Conservation (phyloP, 2,329 filamentous ascomycete species). For the Aspergillus fijiensis region DNA sequence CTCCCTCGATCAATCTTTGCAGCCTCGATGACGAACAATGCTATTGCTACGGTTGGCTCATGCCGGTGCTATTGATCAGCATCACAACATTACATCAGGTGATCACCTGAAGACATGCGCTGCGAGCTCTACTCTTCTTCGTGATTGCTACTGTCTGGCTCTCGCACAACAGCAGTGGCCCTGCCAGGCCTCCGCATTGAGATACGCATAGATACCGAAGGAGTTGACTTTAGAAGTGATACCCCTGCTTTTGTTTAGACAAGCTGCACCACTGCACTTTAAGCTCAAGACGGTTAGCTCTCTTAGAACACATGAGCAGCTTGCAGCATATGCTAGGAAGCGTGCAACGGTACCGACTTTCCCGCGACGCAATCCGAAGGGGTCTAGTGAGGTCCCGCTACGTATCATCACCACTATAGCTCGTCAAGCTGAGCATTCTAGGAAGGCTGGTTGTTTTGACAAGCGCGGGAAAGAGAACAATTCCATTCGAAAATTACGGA, state of each 20-base stretch:
- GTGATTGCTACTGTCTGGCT: not conserved
- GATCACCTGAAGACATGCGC: not conserved
- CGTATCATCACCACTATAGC: not conserved
- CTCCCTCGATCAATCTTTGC: not conserved
- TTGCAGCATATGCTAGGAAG: conserved; percentile 2
- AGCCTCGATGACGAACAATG: conserved; percentile 1
- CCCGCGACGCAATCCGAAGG: conserved; percentile 10
- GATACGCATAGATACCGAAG: not conserved
- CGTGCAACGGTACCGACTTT: conserved; percentile 13
- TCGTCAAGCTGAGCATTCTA: not conserved
- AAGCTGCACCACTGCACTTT: not conserved
- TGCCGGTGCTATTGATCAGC: not conserved
- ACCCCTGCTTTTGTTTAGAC: conserved; percentile 1
- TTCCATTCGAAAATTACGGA: not conserved
- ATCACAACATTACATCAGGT: not conserved
- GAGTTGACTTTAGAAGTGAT: not conserved
- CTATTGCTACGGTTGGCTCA: not conserved
- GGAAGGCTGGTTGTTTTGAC: not conserved
- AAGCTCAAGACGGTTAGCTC: not conserved
- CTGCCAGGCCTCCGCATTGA: not conserved
- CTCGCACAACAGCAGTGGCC: not conserved
- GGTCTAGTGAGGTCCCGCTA: not conserved
- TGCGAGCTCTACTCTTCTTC: not conserved
- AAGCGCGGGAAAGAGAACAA: not conserved
- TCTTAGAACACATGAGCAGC: conserved; percentile 4